phyloP scores from a whole-genome alignment of 75 land plant species.

The Selaginella moellendorffii region DNA sequence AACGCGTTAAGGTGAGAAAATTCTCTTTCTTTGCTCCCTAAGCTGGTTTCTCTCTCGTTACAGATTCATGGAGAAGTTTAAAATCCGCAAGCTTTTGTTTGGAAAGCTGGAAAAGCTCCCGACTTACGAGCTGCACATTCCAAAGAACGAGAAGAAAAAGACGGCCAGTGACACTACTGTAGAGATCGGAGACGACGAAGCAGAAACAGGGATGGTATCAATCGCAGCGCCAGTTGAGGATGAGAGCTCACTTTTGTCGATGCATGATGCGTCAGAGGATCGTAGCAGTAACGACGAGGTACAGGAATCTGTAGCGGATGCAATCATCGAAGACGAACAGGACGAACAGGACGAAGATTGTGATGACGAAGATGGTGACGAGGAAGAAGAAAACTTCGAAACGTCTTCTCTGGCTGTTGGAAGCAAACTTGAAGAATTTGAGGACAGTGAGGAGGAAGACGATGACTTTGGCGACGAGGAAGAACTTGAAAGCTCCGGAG shows the following conservation, averaged over 20 bases:
- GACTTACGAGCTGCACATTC: neutral
- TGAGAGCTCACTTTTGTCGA: no score
- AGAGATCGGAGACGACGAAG: neutral
- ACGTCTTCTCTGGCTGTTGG: no score
- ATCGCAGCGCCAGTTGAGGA: no score
- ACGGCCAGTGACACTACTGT: neutral
- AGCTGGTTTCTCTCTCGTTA: neutral
- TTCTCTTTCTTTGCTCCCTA: neutral
- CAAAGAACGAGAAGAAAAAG: neutral
- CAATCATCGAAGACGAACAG: no score
- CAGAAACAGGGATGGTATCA: no score
- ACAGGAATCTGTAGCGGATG: neutral
- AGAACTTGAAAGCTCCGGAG: neutral
- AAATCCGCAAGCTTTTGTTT: neutral
- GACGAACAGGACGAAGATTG: neutral
- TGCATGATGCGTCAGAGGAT: no score
- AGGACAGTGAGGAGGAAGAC: neutral
- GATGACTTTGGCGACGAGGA: neutral
- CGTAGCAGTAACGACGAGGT: neutral
- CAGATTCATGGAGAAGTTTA: neutral
- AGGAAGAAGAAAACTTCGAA: neutral
- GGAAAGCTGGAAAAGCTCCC: neutral
- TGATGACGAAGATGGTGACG: neutral
- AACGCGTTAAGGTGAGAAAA: slow-evolving; percentile 55
- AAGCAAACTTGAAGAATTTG: neutral